These are phyloP conservation scores for Teratosphaeria zuluensis DNA, from an alignment of 2,329 filamentous ascomycete genomes.

Conservation along the genomic window DNA sequence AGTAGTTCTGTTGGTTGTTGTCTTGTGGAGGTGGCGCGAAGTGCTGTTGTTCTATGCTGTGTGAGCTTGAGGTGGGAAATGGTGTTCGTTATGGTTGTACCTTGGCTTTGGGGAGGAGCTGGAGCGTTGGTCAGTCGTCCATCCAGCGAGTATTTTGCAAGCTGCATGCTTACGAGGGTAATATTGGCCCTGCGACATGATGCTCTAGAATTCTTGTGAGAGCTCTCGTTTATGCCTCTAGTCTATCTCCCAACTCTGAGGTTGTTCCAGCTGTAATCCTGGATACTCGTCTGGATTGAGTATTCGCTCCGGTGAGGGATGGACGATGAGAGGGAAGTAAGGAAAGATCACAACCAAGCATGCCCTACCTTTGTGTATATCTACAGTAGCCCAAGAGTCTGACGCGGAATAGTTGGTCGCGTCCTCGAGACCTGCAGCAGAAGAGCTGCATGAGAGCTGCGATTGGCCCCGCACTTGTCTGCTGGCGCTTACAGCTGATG, in stretches of 20 bases:
- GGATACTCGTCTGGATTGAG: not conserved
- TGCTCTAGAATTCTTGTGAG: not conserved
- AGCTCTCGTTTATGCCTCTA: too few species aligned
- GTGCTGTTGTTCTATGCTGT: conserved; percentile 10
- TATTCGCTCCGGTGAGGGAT: not conserved
- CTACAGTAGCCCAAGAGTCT: not conserved
- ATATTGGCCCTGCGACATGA: conserved; percentile 19
- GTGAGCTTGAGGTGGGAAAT: conserved; percentile 3
- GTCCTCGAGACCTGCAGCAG: conserved; percentile 5
- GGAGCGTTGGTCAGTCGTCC: not conserved
- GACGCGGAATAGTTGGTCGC: not conserved
- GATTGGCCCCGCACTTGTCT: conserved; percentile 6
- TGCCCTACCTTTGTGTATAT: not conserved
- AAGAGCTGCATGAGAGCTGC: not conserved
- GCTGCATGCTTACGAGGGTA: conserved; percentile 19
- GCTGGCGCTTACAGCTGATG: not conserved
- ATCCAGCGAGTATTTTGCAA: not conserved
- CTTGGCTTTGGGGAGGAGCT: conserved; percentile 13
- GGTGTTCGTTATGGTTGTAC: conserved; percentile 1
- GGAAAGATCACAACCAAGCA: not conserved
- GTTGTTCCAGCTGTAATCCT: not conserved
- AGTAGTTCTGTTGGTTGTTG: not conserved
- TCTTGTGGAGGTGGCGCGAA: conserved; percentile 20
- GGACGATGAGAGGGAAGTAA: not conserved
- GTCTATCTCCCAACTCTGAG: not conserved